These are phyloP conservation scores for Crepidotus sp. DNA, from an alignment of 1,284 basidiomycete genomes.

Conservation along the genomic window DNA sequence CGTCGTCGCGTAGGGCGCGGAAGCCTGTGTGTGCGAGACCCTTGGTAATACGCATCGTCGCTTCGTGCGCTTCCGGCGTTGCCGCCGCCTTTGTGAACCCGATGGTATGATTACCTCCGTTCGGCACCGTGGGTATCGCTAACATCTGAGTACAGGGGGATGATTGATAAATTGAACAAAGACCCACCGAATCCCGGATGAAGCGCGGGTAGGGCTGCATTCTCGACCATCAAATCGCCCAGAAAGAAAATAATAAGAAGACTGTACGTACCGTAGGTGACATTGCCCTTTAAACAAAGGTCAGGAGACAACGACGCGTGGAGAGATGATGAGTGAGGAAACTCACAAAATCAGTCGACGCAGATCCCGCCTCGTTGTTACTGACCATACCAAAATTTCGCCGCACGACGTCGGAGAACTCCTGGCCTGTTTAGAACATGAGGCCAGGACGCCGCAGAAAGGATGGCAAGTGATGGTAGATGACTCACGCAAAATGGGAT, in stretches of 20 bases:
- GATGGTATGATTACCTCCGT: constrained; percentile 61
- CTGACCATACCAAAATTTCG: constrained; percentile 32
- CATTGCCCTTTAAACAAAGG: constrained; percentile 44
- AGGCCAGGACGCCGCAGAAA: not conserved
- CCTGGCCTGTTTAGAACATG: constrained; percentile 29
- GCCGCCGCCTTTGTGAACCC: constrained; percentile 54
- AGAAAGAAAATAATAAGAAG: not conserved
- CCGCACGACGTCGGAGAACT: constrained; percentile 35
- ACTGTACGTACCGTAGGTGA: constrained; percentile 48
- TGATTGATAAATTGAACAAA: not conserved
- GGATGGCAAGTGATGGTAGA: too few species aligned
- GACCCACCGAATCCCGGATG: constrained; percentile 54
- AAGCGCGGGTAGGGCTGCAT: constrained; percentile 49
- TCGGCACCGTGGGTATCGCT: constrained; percentile 59
- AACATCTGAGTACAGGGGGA: constrained; percentile 6
- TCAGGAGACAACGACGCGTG: constrained; percentile 8
- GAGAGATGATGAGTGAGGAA: constrained; percentile 20
- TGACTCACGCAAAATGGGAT: constrained; percentile 39
- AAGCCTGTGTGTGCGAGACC: constrained; percentile 54
- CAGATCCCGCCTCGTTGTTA: constrained; percentile 28
- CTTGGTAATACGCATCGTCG: constrained; percentile 48
- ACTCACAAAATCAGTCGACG: constrained; percentile 61
- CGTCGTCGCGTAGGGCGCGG: constrained; percentile 46
- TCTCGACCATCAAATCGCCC: constrained; percentile 10
- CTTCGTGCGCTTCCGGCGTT: constrained; percentile 52